Conservation (phyloP, 306 rosid genomes). For the Cicer pinnatifidum region DNA sequence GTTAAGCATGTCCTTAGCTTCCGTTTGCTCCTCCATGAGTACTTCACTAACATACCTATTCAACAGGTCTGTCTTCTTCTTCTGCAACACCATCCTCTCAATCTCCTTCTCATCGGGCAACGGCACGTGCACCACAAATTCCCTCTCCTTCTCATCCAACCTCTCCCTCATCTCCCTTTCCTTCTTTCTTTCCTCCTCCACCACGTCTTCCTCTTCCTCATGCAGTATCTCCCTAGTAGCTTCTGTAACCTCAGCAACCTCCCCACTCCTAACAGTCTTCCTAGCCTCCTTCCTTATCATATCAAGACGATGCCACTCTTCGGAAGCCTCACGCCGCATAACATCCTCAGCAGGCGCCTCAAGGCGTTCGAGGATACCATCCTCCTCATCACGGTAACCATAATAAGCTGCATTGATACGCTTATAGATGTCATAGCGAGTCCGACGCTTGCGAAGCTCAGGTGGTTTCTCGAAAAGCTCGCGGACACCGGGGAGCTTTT, state of each 20-base stretch:
- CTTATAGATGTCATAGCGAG: slow-evolving; percentile 84
- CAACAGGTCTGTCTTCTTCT: slow-evolving; percentile 84
- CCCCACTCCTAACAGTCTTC: slow-evolving; percentile 84
- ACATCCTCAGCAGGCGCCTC: slow-evolving; percentile 72
- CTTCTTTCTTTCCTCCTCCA: slow-evolving; percentile 65
- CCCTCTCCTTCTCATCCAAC: slow-evolving; percentile 56
- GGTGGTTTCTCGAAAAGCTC: slow-evolving; percentile 94
- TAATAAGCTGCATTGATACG: slow-evolving; percentile 85
- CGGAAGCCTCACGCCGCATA: slow-evolving; percentile 66
- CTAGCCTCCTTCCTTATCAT: slow-evolving; percentile 79
- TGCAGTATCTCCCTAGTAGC: slow-evolving; percentile 21
- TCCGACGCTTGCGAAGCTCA: slow-evolving; percentile 76
- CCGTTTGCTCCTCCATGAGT: slow-evolving; percentile 77
- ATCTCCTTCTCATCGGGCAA: slow-evolving; percentile 88
- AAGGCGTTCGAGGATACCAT: slow-evolving; percentile 70
- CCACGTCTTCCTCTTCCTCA: slow-evolving; percentile 90
- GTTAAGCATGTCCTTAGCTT: slow-evolving; percentile 79
- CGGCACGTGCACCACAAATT: slow-evolving; percentile 90
- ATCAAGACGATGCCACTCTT: slow-evolving; percentile 80
- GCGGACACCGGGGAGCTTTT: slow-evolving; percentile 81
- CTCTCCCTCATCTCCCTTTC: slow-evolving; percentile 53
- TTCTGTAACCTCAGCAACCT: slow-evolving; percentile 44
- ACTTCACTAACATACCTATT: slow-evolving; percentile 70
- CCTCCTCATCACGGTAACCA: slow-evolving; percentile 91
- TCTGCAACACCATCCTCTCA: slow-evolving; percentile 92